Percentiles rank a stretch among this genome's conserved stretches.
Conservation (phyloP, 768 basidiomycete genomes). For the Tubosaeta sp. region DNA sequence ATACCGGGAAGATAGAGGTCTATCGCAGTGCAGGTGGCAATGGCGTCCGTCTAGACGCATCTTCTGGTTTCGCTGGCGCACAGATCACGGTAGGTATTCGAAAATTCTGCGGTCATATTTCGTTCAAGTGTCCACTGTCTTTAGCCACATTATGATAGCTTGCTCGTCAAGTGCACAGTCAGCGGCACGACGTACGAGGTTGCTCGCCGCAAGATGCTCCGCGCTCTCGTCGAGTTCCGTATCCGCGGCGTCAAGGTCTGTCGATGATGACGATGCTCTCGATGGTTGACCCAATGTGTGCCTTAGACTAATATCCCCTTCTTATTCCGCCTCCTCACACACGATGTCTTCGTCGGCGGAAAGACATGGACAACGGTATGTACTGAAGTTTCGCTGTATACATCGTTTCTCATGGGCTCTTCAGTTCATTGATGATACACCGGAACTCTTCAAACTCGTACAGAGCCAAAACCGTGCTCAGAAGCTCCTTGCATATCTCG, state of each 20-base stretch:
- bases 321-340: conserved; percentile 95
- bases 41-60: conserved; percentile 94
- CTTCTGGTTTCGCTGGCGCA: conserved; percentile 96
- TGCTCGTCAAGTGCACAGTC: conserved; percentile 94
- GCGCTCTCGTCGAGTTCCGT: conserved; percentile 99
- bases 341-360: conserved; percentile 92
- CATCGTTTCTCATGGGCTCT: conserved; percentile 7
- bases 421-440: conserved; percentile 98
- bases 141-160: conserved; percentile 96
- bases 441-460: conserved; percentile 98
- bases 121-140: neutral
- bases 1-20: conserved; percentile 99
- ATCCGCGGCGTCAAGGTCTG: conserved; percentile 94
- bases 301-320: conserved; percentile 96
- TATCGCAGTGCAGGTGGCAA: conserved; percentile 99
- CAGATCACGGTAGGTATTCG: conserved; percentile 83
- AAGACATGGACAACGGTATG: conserved; percentile 96
- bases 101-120: neutral
- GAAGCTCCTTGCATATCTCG: conserved; percentile 93
- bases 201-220: conserved; percentile 97
- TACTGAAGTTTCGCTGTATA: conserved; percentile 3
- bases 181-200: conserved; percentile 98
- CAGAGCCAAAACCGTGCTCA: conserved; percentile 98
- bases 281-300: neutral
- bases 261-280: neutral